phyloP scores from a whole-genome alignment of 352 stramenopile species.

The Phytophthora hybrid region DNA sequence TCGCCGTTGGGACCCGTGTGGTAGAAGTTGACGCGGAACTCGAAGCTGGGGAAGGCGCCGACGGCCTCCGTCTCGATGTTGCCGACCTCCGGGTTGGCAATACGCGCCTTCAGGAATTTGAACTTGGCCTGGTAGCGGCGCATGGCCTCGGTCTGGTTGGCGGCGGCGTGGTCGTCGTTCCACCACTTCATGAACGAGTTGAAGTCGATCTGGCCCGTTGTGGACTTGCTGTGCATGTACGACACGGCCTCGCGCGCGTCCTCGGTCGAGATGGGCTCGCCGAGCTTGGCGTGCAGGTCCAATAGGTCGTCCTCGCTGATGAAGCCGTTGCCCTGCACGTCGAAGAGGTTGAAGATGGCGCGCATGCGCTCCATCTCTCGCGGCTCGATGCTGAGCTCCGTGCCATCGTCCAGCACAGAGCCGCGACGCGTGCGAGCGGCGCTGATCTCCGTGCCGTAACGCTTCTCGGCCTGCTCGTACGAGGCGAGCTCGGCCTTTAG shows the following conservation, averaged over 20 bases:
- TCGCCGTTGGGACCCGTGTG: slow-evolving; percentile 78
- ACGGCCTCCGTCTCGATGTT: slow-evolving; percentile 81
- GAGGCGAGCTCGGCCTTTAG: slow-evolving; percentile 76
- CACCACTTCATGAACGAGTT: slow-evolving; percentile 92
- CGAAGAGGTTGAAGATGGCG: slow-evolving; percentile 85
- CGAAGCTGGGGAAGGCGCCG: slow-evolving; percentile 88
- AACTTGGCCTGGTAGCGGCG: slow-evolving; percentile 89
- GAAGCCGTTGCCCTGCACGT: slow-evolving; percentile 82
- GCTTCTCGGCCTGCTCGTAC: slow-evolving; percentile 86
- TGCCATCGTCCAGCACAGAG: slow-evolving; percentile 80
- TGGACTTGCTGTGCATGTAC: slow-evolving; percentile 70
- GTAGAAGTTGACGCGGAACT: slow-evolving; percentile 92
- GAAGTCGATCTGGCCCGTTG: slow-evolving; percentile 80
- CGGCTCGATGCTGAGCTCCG: slow-evolving; percentile 79
- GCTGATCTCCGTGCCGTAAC: slow-evolving; percentile 66
- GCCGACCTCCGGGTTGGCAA: slow-evolving; percentile 83
- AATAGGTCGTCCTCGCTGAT: slow-evolving; percentile 82
- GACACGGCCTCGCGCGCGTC: slow-evolving; percentile 77
- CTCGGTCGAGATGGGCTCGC: slow-evolving; percentile 80
- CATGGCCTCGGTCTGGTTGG: slow-evolving; percentile 82
- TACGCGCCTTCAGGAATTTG: slow-evolving; percentile 91
- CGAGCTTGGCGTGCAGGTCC: slow-evolving; percentile 84
- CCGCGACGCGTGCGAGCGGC: slow-evolving; percentile 65
- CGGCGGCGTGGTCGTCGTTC: slow-evolving; percentile 82
- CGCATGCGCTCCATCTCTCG: slow-evolving; percentile 89